Percentiles rank a stretch among this genome's conserved stretches.
These are phyloP conservation scores for Ceratocystis variospora DNA, from an alignment of 2,329 filamentous ascomycete species.

Conservation along the genomic window DNA sequence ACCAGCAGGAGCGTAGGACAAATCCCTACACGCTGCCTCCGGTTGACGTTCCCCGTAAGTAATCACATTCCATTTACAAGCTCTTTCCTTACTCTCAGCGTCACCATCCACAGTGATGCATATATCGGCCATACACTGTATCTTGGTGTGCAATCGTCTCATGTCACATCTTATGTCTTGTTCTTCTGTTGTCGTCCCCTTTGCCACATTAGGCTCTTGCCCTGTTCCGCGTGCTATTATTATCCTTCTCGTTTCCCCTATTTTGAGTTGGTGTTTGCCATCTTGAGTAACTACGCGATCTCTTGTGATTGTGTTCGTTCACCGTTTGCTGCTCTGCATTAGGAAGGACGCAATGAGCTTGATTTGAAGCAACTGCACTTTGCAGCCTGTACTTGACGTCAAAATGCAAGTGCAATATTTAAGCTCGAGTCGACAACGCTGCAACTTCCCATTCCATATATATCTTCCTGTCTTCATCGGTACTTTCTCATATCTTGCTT, in stretches of 20 bases:
- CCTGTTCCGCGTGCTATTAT: not conserved
- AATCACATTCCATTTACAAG: conserved; percentile 21
- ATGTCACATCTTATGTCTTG: not conserved
- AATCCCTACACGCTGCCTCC: conserved; percentile 21
- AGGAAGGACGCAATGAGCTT: not conserved
- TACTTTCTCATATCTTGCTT: not conserved
- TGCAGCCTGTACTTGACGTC: not conserved
- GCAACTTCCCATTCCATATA: not conserved
- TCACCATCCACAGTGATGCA: not conserved
- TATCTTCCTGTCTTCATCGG: not conserved
- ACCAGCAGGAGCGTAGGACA: conserved; percentile 20
- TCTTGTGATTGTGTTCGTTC: not conserved
- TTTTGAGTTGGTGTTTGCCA: not conserved
- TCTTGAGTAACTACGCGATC: not conserved
- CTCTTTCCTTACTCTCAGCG: not conserved
- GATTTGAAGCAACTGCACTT: not conserved
- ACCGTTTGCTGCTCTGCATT: not conserved
- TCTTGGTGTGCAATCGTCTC: not conserved
- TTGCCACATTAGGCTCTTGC: not conserved
- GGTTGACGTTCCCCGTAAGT: conserved; percentile 25
- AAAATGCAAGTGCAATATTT: conserved; percentile 1
- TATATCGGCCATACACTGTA: not conserved
- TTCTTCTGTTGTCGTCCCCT: not conserved
- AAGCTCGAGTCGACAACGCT: not conserved
- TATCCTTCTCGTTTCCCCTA: not conserved